phyloP scores from a whole-genome alignment of 2,329 filamentous ascomycete species.

The Blumeriella jaapii region DNA sequence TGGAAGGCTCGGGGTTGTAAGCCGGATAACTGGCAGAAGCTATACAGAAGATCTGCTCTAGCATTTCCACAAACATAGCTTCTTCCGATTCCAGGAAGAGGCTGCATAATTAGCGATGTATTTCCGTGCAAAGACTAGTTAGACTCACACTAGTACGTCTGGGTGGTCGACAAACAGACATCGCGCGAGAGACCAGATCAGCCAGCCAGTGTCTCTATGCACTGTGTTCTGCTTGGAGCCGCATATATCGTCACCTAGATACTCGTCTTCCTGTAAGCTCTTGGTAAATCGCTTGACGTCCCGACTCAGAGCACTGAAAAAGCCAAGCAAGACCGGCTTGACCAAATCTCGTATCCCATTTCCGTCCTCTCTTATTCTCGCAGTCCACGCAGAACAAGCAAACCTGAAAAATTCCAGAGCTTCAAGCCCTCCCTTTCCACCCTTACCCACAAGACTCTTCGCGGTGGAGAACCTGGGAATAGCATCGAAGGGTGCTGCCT shows the following conservation, averaged over 20 bases:
- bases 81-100: slow-evolving; percentile 12
- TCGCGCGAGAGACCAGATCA: slow-evolving; percentile 14
- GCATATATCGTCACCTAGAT: slow-evolving; percentile 6
- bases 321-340: slow-evolving; percentile 11
- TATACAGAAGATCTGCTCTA: slow-evolving; percentile 22
- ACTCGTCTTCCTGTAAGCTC: slow-evolving; percentile 4
- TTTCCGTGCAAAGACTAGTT: background rate
- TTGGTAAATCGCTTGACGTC: slow-evolving; percentile 9
- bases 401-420: slow-evolving; percentile 19
- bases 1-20: background rate
- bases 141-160: slow-evolving; percentile 17
- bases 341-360: background rate
- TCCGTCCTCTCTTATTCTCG: slow-evolving; percentile 12
- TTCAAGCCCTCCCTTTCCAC: slow-evolving; percentile 11
- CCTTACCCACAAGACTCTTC: background rate
- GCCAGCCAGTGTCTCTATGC: slow-evolving; percentile 14
- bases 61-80: slow-evolving; percentile 10
- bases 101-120: slow-evolving; percentile 13
- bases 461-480: background rate
- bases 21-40: slow-evolving; percentile 13
- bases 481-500: slow-evolving; percentile 14
- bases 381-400: slow-evolving; percentile 20
- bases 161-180: slow-evolving; percentile 24
- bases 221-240: slow-evolving; percentile 7
- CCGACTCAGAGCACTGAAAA: slow-evolving; percentile 11